Conservation (phyloP, 257 asterid species). For the Nicotiana otophora region DNA sequence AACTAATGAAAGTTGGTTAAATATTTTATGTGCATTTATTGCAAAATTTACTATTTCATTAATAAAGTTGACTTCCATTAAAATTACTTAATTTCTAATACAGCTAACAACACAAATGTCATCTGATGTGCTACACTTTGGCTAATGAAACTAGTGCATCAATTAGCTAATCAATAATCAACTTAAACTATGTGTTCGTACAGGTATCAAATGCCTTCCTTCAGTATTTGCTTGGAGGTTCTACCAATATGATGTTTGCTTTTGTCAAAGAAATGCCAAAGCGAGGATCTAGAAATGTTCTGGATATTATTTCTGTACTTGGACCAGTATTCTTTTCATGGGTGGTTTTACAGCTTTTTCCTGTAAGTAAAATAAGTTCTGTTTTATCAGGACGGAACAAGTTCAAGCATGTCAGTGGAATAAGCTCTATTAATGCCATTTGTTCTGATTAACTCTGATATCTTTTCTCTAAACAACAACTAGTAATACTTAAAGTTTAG, state of each 20-base stretch:
- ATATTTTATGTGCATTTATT: no score
- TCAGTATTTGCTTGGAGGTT: conserved; percentile 63
- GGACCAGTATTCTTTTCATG: conserved; percentile 91
- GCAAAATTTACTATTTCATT: no score
- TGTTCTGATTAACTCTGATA: neutral
- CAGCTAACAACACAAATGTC: no score
- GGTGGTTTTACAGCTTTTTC: conserved; percentile 74
- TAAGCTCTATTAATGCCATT: neutral
- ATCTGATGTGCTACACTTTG: no score
- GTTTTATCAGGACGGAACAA: neutral
- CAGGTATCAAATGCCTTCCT: conserved; percentile 93
- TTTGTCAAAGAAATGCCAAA: conserved; percentile 92
- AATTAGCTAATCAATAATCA: no score
- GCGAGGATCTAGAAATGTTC: conserved; percentile 53
- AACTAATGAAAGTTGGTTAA: no score
- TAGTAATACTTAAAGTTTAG: neutral
- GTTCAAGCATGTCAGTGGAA: neutral
- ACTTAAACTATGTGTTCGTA: conserved; percentile 10
- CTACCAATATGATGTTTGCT: conserved; percentile 51
- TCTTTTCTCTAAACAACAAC: neutral
- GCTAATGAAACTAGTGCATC: no score
- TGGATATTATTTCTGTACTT: conserved; percentile 77
- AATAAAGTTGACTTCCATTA: no score
- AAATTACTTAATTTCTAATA: no score
- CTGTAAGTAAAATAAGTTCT: conserved; percentile 50